Evolutionary conservation across 164 flowering plant species (phyloP).

Genomic region (Magnolia officinalis): DNA sequence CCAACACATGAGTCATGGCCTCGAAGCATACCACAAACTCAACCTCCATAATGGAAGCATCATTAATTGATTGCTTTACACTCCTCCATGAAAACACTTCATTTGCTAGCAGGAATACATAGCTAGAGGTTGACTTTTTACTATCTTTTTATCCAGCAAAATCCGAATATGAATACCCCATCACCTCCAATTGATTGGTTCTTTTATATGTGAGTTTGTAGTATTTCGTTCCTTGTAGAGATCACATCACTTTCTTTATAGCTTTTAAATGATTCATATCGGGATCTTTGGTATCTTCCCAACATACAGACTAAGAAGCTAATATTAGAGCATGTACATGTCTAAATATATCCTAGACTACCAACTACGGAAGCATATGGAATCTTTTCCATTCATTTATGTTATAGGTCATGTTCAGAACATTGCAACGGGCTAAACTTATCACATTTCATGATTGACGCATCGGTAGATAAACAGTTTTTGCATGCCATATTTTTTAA

Average conservation of each 20-base stretch:
- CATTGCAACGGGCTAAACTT: background rate
- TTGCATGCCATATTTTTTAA: no score
- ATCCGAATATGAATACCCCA: background rate
- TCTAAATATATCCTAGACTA: no score
- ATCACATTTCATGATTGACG: background rate
- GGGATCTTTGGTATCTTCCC: no score
- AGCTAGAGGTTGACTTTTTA: conserved; percentile 2
- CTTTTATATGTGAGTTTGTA: background rate
- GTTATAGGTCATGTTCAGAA: no score
- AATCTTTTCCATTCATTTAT: no score
- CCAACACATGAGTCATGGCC: background rate
- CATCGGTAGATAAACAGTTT: no score
- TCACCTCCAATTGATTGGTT: background rate
- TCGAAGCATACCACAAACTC: conserved; percentile 1
- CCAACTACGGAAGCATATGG: no score
- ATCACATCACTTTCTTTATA: background rate
- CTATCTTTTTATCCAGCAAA: background rate
- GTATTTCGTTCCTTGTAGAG: background rate
- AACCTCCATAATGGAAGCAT: conserved; percentile 3
- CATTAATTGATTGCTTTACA: background rate
- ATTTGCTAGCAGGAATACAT: background rate
- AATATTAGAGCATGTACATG: no score
- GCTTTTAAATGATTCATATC: background rate
- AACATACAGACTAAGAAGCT: no score
- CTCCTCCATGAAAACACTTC: background rate